Base-by-base conservation (phyloP, 2,329 filamentous ascomycete genomes). In the Nigrograna mackinnonii region DNA sequence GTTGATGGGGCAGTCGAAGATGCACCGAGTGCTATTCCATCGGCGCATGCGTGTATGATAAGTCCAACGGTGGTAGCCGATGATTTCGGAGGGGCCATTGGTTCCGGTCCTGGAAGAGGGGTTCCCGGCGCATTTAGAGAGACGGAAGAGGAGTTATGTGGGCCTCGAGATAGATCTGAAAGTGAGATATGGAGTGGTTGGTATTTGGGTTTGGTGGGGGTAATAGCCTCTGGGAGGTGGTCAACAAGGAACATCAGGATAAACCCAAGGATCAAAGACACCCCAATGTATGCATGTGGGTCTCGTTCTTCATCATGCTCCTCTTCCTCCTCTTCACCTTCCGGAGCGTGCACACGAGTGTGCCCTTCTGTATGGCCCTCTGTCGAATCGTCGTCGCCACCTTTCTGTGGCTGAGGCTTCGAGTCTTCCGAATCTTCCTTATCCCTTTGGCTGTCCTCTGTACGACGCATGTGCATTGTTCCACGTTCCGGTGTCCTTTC, bases 201-300 rank as follows among this genome's bases (percentile, higher is more conserved):
- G 12, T 86, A 84, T 26, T 80, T 77, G 16, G 80, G 73, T 57
- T 85, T 84, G 26, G 88, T 73, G 30, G 60, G 57, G 3, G 60
- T 48, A 6, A 68, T 45, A 7, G 65, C 59, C 52, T 66, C 43
- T 39, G 66, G 57, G 16, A 68, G 47, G 42, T 68, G 57, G 69
- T 99, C 92, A 60, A 99, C 87, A 17, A 99, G 80, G 64, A 96
- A 97, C 94, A 99, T 99, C 52, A 96, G 79, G 43, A 96, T 84
- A 69, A 97, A 99, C 11, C 94, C 94, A 13, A 89, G 74, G 41
- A 95, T 83, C 38, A 99, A 76, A 2, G 91, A 89, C 40, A 97
- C 78, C 4, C 94, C 94, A 44, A 99, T 87, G 70, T 89, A 94
- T 77, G 67, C 91, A 80, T 75, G 83, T 2, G 83, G 82, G n/a